Base-by-base conservation (phyloP, 2,329 filamentous ascomycete species). In the Pseudogymnoascus verrucosus region DNA sequence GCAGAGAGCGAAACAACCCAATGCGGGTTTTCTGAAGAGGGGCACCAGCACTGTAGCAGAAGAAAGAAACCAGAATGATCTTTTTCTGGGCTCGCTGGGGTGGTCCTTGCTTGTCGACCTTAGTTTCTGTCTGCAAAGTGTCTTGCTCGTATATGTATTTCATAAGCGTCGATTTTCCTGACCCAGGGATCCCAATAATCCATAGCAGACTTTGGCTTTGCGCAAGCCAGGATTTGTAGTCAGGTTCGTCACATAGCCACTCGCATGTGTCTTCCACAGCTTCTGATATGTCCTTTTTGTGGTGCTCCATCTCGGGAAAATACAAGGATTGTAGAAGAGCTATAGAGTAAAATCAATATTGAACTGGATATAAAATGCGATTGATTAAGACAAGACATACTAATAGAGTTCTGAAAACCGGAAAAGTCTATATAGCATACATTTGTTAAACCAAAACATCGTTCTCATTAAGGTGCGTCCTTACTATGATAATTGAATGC, bases 1-100 rank as follows among this genome's bases (percentile, higher is more conserved):
- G 63, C 0, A 85, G 62, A 0, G 80, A 80, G 2, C 81, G 75
- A 65, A 82, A 84, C 70, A 85, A 76, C 0, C 83, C 82, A 23
- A 14, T n/a, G 1, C 42, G 21, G 21, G 1, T 47, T 47, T n/a
- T 26, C 5, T 47, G 42, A 8, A 47, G 1, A n/a, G 5, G 1
- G 7, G 1, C 11, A 10, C 42, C 42, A 1, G 21, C 5, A 2
- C 42, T 4, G 1, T 47, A 10, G 42, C 42, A 47, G 21, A 47
- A 47, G 6, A 47, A 47, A 0, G 54, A 60, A 36, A 26, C 54
- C 6, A 60, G 14, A 60, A 60, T 60, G 14, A 4, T 5, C 12
- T 21, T 60, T 60, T 34, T 60, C 2, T 1, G 19, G 26, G 26
- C 4, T 6, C 7, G 26, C 5, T 28, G 26, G 26, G 26, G 5